A percentile compares a stretch with the other conserved stretches of the same genome.
These are phyloP conservation scores for Paxillus involutus DNA, from an alignment of 768 basidiomycete genomes.

Conservation along the genomic window DNA sequence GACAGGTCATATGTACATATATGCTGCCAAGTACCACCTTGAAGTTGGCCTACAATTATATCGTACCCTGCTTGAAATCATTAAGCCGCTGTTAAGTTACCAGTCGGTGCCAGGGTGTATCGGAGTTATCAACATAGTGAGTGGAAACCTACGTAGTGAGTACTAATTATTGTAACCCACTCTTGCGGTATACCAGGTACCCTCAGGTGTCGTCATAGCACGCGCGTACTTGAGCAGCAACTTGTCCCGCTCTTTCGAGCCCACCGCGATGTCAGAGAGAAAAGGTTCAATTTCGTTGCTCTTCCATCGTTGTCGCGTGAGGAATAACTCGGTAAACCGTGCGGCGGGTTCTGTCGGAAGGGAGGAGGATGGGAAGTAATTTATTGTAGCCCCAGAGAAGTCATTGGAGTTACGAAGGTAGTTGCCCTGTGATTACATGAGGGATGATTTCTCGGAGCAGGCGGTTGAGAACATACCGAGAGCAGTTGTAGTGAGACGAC, in stretches of 20 bases:
- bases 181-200: constrained; percentile 74
- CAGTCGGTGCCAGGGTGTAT: no score
- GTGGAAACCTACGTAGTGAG: not conserved
- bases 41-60: no score
- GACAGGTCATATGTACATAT: no score
- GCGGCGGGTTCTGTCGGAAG: constrained; percentile 77
- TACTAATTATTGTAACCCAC: constrained; percentile 54
- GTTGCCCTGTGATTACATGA: constrained; percentile 63
- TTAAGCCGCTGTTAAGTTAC: no score
- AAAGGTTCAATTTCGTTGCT: constrained; percentile 81
- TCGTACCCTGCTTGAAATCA: no score
- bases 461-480: constrained; percentile 43
- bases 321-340: constrained; percentile 88
- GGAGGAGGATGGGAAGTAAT: constrained; percentile 72
- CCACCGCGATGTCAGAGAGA: constrained; percentile 77
- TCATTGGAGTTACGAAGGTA: constrained; percentile 50
- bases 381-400: constrained; percentile 43
- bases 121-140: not conserved
- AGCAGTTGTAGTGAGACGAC: constrained; percentile 64
- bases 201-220: constrained; percentile 65
- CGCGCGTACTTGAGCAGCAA: constrained; percentile 85
- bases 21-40: no score
- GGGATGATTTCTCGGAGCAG: not conserved
- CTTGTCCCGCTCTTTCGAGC: constrained; percentile 85
- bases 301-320: constrained; percentile 74